These are phyloP conservation scores for Xylaria flabelliformis DNA, from an alignment of 495 filamentous ascomycete species.

Conservation along the genomic window DNA sequence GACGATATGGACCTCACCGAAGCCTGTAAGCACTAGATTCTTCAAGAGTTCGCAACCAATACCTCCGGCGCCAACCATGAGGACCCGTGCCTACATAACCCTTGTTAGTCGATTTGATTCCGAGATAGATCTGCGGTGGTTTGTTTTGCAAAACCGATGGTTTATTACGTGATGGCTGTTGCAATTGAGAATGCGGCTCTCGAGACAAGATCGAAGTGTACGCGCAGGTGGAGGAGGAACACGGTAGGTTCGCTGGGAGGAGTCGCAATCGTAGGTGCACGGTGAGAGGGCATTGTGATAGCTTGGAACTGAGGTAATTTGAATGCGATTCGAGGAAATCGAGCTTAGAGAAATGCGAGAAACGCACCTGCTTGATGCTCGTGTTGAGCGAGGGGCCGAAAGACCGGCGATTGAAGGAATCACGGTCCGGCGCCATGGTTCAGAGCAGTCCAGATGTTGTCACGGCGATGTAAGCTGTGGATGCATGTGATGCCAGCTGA, in stretches of 20 bases:
- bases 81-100: conserved; percentile 72
- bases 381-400: conserved; percentile 51
- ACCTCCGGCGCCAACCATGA: conserved; percentile 95
- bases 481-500: conserved; percentile 38
- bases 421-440: conserved; percentile 43
- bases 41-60: conserved; percentile 98
- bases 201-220: neutral
- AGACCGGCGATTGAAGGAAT: conserved; percentile 51
- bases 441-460: conserved; percentile 36
- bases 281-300: neutral
- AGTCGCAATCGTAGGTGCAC: conserved; percentile 16
- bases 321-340: conserved; percentile 1
- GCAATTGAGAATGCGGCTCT: neutral
- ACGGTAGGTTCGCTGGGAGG: neutral
- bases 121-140: neutral
- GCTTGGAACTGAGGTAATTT: neutral
- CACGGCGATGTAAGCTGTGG: conserved; percentile 23
- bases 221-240: conserved; percentile 5
- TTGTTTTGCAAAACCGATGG: conserved; percentile 1
- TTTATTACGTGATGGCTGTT: neutral
- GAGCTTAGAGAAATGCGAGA: conserved; percentile 28
- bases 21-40: conserved; percentile 92
- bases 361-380: conserved; percentile 55
- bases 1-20: conserved; percentile 93
- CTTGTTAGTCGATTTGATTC: conserved; percentile 36